Percentiles rank a stretch among this genome's conserved stretches.
Evolutionary conservation across 2,329 filamentous ascomycete genomes (phyloP).

Genomic region (Epichloe elymi): DNA sequence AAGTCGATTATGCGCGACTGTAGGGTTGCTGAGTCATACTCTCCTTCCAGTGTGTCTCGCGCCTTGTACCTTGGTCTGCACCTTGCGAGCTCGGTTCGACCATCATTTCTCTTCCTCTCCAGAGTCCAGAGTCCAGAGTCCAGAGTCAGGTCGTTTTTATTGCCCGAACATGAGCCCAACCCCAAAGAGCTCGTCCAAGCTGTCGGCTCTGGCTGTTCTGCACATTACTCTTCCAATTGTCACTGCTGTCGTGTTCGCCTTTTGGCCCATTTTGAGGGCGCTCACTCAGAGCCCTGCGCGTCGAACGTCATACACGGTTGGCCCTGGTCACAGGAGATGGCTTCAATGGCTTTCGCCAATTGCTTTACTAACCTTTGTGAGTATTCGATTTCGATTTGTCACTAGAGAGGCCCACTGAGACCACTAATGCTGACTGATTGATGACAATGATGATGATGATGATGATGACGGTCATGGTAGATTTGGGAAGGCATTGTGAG

Average conservation of each 20-base stretch:
- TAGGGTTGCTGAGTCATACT: too few relatives aligned
- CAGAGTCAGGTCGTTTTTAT: background rate
- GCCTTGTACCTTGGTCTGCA: too few relatives aligned
- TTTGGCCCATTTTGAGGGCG: background rate
- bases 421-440: background rate
- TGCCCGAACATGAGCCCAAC: background rate
- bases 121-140: too few relatives aligned
- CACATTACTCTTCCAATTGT: constrained; percentile 4
- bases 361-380: constrained; percentile 3
- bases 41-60: too few relatives aligned
- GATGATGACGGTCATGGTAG: background rate
- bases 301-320: background rate
- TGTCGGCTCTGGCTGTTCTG: background rate
- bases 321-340: background rate
- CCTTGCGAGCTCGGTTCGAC: too few relatives aligned
- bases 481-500: background rate
- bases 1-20: too few relatives aligned
- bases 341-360: background rate
- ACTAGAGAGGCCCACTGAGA: too few relatives aligned
- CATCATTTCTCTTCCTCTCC: too few relatives aligned
- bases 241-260: background rate
- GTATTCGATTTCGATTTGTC: background rate
- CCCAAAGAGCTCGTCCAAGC: background rate
- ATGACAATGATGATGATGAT: background rate
- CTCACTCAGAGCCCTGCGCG: constrained; percentile 1